Conservation (phyloP, 768 basidiomycete species). For the Xerocomus spinulosus region DNA sequence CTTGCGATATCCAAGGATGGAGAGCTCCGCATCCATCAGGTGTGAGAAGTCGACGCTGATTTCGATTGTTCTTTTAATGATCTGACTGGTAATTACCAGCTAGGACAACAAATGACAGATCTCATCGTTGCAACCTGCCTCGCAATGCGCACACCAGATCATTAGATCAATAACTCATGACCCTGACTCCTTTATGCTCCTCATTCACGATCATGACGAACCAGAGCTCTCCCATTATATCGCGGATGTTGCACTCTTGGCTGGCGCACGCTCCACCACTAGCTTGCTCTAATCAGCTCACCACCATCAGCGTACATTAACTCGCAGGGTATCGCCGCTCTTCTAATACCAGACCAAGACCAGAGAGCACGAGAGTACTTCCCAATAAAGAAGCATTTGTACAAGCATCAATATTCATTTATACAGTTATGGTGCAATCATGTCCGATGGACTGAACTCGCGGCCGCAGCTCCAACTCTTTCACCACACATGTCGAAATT, state of each 20-base stretch:
- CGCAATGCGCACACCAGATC: constrained; percentile 19
- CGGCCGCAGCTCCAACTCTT: background rate
- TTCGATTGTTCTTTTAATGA: background rate
- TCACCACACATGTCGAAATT: constrained; percentile 27
- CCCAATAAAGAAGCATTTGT: background rate
- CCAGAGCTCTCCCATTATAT: too few species aligned
- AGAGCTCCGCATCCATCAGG: constrained; percentile 24
- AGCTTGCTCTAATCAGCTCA: too few species aligned
- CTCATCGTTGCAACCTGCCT: constrained; percentile 26
- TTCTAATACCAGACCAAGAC: background rate
- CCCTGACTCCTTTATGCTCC: too few species aligned
- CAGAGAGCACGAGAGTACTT: background rate
- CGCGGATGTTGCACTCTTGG: too few species aligned
- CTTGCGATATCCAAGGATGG: constrained; percentile 27
- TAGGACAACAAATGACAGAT: constrained; percentile 21
- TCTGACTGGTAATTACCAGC: constrained; percentile 16
- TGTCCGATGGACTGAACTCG: background rate
- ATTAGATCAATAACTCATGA: too few species aligned
- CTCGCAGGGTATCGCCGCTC: too few species aligned
- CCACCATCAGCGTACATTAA: too few species aligned
- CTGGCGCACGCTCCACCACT: too few species aligned
- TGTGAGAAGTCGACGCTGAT: constrained; percentile 7
- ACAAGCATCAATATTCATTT: background rate
- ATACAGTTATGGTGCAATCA: background rate
- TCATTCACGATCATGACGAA: too few species aligned